Evolutionary conservation across 345 rosid species (phyloP).

Genomic region (Heritiera fomes): DNA sequence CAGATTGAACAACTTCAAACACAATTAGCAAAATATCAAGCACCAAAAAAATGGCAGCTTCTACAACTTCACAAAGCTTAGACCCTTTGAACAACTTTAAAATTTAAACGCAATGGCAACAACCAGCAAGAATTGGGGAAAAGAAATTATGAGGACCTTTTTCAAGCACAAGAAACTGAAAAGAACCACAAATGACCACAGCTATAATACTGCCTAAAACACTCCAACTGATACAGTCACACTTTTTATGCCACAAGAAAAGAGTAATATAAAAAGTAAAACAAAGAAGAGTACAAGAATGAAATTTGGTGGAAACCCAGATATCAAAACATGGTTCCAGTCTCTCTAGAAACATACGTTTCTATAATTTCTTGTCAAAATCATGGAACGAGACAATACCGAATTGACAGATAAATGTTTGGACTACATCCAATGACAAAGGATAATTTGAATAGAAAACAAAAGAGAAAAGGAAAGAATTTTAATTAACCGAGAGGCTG

Average conservation of each 20-base stretch:
- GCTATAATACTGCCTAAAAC: neutral
- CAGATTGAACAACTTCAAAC: neutral
- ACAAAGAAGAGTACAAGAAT: neutral
- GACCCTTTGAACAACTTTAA: neutral
- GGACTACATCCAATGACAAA: neutral
- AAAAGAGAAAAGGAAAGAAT: neutral
- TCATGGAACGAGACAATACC: neutral
- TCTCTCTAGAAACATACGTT: neutral
- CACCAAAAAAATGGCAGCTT: neutral
- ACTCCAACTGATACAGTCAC: slow-evolving; percentile 2
- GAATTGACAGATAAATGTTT: neutral
- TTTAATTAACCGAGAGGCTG: neutral
- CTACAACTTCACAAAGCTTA: neutral
- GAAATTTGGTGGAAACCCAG: neutral
- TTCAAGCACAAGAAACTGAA: neutral
- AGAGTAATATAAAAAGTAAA: neutral
- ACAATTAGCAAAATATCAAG: neutral
- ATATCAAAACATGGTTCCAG: neutral
- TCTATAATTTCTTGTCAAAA: neutral
- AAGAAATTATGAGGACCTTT: slow-evolving; percentile 9
- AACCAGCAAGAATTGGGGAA: neutral
- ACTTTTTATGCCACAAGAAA: neutral
- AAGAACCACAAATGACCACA: neutral
- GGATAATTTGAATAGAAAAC: neutral
- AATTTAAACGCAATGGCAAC: neutral